phyloP scores from a whole-genome alignment of 2,329 filamentous ascomycete species.

The Fusarium circinatum region DNA sequence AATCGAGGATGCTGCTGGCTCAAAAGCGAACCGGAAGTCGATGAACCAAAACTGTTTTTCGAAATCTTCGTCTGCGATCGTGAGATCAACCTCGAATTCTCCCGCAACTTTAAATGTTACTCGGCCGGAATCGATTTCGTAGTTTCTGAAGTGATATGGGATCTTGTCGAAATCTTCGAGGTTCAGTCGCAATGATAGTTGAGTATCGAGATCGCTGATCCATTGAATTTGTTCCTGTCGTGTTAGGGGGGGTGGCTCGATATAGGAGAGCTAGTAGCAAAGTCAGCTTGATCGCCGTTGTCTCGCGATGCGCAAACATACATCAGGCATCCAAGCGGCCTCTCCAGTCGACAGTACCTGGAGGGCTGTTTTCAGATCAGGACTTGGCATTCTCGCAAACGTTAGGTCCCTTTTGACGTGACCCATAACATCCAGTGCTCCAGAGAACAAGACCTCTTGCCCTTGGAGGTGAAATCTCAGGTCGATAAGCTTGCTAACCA shows the following conservation, averaged over 20 bases:
- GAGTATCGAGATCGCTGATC: constrained; percentile 83
- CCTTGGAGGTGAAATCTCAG: constrained; percentile 78
- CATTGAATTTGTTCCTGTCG: constrained; percentile 77
- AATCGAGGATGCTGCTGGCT: constrained; percentile 71
- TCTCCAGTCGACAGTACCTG: constrained; percentile 84
- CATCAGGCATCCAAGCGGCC: constrained; percentile 82
- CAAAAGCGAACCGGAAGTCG: constrained; percentile 86
- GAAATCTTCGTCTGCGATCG: constrained; percentile 86
- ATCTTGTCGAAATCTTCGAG: constrained; percentile 82
- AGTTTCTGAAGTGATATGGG: constrained; percentile 80
- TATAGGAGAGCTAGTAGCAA: constrained; percentile 72
- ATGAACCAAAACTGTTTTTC: constrained; percentile 92
- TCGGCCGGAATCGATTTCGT: constrained; percentile 83
- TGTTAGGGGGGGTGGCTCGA: constrained; percentile 77
- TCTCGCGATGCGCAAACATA: constrained; percentile 53
- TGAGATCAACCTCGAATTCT: constrained; percentile 94
- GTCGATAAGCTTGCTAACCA: constrained; percentile 89
- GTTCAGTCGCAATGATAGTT: constrained; percentile 84
- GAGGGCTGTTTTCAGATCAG: constrained; percentile 89
- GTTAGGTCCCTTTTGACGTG: constrained; percentile 79
- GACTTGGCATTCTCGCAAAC: constrained; percentile 82
- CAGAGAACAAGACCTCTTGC: constrained; percentile 69
- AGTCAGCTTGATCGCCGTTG: constrained; percentile 47
- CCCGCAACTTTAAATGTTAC: constrained; percentile 85
- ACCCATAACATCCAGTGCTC: constrained; percentile 70